phyloP scores from a whole-genome alignment of 2,329 filamentous ascomycete genomes.

The Didymella pomorum region DNA sequence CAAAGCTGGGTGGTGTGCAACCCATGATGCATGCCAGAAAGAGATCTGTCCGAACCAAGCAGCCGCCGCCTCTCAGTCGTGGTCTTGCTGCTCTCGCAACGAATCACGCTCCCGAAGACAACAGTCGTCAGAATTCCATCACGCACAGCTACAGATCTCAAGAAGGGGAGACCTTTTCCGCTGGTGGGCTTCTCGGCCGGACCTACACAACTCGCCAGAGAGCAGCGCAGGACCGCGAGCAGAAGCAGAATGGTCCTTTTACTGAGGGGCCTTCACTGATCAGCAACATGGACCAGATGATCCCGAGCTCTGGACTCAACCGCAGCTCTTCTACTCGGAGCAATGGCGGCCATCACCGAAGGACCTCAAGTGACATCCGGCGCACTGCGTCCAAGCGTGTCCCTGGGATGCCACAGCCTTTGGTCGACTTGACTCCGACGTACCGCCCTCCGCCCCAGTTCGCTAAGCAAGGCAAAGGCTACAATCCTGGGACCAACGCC shows the following conservation, averaged over 20 bases:
- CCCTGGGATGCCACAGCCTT: slow-evolving; percentile 61
- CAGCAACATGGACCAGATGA: slow-evolving; percentile 53
- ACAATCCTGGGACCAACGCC: slow-evolving; percentile 44
- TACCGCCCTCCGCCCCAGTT: slow-evolving; percentile 71
- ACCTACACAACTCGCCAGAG: slow-evolving; percentile 59
- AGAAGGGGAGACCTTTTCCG: slow-evolving; percentile 55
- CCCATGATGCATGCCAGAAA: slow-evolving; percentile 48
- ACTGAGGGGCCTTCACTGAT: slow-evolving; percentile 66
- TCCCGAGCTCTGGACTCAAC: slow-evolving; percentile 36
- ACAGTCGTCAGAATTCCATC: slow-evolving; percentile 31
- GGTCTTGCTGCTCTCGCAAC: slow-evolving; percentile 29
- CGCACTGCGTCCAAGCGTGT: slow-evolving; percentile 57
- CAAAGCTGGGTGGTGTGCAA: slow-evolving; percentile 33
- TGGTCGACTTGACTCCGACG: slow-evolving; percentile 72
- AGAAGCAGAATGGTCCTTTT: slow-evolving; percentile 56
- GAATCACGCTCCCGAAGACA: slow-evolving; percentile 27
- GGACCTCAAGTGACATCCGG: slow-evolving; percentile 51
- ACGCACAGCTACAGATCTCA: slow-evolving; percentile 35
- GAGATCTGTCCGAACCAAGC: slow-evolving; percentile 50
- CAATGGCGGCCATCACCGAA: slow-evolving; percentile 33
- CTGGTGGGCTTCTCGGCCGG: slow-evolving; percentile 58
- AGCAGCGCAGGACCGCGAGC: slow-evolving; percentile 50
- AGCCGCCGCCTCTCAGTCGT: slow-evolving; percentile 45
- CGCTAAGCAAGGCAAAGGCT: slow-evolving; percentile 62
- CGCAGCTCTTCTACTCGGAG: slow-evolving; percentile 46